Conservation (phyloP, 495 filamentous ascomycete species). For the Hypoxylon perforatum region DNA sequence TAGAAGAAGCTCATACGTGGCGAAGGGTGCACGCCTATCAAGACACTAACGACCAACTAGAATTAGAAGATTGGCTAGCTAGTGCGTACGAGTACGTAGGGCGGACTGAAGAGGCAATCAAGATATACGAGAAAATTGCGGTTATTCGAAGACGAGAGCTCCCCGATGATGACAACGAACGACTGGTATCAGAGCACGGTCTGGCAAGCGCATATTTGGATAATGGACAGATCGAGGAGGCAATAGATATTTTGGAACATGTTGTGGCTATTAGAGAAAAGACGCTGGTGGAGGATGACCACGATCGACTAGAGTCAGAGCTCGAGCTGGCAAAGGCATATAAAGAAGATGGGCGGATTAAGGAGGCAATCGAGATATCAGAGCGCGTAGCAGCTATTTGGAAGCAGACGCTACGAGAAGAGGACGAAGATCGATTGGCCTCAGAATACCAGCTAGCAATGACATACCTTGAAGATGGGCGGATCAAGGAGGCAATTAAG, state of each 20-base stretch:
- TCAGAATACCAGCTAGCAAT: not conserved
- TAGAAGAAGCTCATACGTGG: slow-evolving; percentile 42
- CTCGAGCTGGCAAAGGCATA: not conserved
- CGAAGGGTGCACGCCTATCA: slow-evolving; percentile 7
- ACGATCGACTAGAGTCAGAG: not conserved
- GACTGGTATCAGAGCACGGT: not conserved
- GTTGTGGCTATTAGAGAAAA: not conserved
- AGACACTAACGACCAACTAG: not conserved
- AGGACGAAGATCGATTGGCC: not conserved
- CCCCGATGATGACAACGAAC: not conserved
- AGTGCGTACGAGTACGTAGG: not conserved
- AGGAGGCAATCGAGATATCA: not conserved
- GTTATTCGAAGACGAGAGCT: not conserved
- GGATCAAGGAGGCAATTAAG: slow-evolving; percentile 13
- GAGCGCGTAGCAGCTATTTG: not conserved
- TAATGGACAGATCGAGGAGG: not conserved
- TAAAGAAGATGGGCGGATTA: not conserved
- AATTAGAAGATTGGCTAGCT: not conserved
- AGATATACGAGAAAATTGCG: not conserved
- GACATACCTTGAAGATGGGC: not conserved
- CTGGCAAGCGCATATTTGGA: not conserved
- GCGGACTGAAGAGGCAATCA: not conserved
- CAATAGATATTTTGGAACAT: not conserved
- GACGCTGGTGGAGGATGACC: not conserved
- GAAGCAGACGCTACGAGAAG: not conserved